Conservation (phyloP, 2,329 filamentous ascomycete species). For the Colletotrichum melonis region DNA sequence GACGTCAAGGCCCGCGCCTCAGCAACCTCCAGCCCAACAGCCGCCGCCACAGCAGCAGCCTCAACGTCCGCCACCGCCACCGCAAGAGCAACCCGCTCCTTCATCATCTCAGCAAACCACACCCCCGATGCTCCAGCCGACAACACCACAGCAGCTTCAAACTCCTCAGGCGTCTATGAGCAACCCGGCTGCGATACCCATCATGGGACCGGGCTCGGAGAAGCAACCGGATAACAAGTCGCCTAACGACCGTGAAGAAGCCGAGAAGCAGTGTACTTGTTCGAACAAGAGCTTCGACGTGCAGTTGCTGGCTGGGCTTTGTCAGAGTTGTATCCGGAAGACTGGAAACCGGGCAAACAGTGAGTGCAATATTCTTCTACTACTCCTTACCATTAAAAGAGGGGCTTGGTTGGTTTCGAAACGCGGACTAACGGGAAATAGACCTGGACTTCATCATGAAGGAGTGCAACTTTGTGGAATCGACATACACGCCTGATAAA, state of each 20-base stretch:
- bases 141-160: neutral
- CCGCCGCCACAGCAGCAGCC: neutral
- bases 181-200: slow-evolving; percentile 24
- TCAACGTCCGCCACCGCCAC: neutral
- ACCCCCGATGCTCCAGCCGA: neutral
- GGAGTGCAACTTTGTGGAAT: slow-evolving; percentile 47
- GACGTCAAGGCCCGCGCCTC: neutral
- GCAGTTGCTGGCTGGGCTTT: slow-evolving; percentile 49
- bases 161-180: neutral
- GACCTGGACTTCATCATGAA: slow-evolving; percentile 51
- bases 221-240: slow-evolving; percentile 28
- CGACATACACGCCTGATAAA: slow-evolving; percentile 43
- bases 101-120: neutral
- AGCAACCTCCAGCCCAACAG: neutral
- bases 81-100: neutral
- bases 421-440: slow-evolving; percentile 31
- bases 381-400: neutral
- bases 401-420: too few species aligned
- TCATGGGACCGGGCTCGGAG: slow-evolving; percentile 32
- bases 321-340: slow-evolving; percentile 50
- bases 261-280: slow-evolving; percentile 51
- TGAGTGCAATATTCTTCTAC: slow-evolving; percentile 38
- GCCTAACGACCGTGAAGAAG: slow-evolving; percentile 36
- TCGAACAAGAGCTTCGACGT: slow-evolving; percentile 54
- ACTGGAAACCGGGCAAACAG: slow-evolving; percentile 45